A percentile compares a stretch with the other conserved stretches of the same genome.
Conservation (phyloP, 2,329 filamentous ascomycete genomes). For the Exophiala sideris region DNA sequence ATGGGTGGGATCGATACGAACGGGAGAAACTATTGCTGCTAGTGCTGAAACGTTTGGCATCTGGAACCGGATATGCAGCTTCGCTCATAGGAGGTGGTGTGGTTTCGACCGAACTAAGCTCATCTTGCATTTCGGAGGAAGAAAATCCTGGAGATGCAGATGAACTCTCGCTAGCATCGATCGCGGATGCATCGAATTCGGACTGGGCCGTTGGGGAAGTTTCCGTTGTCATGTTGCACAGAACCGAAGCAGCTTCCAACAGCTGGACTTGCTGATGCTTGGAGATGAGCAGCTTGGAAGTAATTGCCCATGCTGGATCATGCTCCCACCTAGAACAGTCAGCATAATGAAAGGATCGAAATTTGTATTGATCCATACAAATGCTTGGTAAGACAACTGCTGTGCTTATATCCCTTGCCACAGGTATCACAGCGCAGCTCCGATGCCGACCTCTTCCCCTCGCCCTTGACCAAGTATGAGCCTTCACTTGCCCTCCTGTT, state of each 20-base stretch:
- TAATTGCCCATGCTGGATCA: constrained; percentile 95
- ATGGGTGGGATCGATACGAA: constrained; percentile 73
- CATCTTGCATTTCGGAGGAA: constrained; percentile 70
- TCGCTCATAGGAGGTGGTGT: constrained; percentile 82
- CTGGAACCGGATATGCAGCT: constrained; percentile 54
- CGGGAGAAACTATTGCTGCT: constrained; percentile 58
- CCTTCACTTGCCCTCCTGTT: constrained; percentile 76
- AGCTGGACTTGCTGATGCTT: constrained; percentile 99
- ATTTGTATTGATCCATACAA: constrained; percentile 68
- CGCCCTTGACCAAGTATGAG: constrained; percentile 74
- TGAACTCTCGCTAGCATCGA: constrained; percentile 73
- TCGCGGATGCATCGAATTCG: constrained; percentile 63
- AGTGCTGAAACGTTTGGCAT: constrained; percentile 57
- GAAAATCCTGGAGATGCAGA: constrained; percentile 79
- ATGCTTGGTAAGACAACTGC: constrained; percentile 99
- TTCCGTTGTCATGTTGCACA: constrained; percentile 81
- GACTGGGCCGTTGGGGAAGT: constrained; percentile 64
- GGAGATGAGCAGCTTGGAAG: constrained; percentile 95
- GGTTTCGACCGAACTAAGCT: constrained; percentile 83
- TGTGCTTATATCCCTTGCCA: constrained; percentile 99
- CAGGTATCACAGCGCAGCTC: constrained; percentile 97
- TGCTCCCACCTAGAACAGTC: constrained; percentile 83
- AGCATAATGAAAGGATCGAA: constrained; percentile 30
- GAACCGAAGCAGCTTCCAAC: constrained; percentile 91
- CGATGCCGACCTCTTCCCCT: constrained; percentile 72